Evolutionary conservation across 1,139 yeast genomes (phyloP).

Genomic region (Starmera stellimalicola): DNA sequence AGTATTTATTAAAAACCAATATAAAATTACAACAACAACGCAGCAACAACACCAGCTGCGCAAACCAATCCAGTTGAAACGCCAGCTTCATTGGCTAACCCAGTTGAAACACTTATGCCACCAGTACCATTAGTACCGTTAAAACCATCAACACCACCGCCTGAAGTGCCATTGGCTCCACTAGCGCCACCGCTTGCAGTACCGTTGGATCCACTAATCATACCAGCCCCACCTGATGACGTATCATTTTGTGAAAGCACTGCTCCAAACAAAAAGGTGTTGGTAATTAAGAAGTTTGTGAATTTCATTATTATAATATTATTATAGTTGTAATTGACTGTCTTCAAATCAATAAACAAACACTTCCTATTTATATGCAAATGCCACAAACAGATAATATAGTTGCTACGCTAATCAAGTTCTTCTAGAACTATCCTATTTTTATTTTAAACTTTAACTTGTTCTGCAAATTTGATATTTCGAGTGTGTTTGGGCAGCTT

Average conservation of each 20-base stretch:
- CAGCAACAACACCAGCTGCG: conserved; percentile 15
- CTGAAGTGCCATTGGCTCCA: not conserved
- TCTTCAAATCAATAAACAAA: too few relatives aligned
- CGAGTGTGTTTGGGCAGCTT: too few relatives aligned
- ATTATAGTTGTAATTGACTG: not conserved
- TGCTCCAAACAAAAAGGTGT: not conserved
- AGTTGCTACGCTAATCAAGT: too few relatives aligned
- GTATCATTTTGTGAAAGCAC: not conserved
- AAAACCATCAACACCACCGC: conserved; percentile 1
- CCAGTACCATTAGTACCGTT: conserved; percentile 1
- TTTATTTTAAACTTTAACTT: too few relatives aligned
- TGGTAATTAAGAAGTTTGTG: not conserved
- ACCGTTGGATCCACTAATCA: not conserved
- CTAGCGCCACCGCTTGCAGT: conserved; percentile 1
- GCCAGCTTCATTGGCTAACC: conserved; percentile 8
- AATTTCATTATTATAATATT: not conserved
- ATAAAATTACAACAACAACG: conserved; percentile 9
- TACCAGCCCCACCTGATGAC: conserved; percentile 1
- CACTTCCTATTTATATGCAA: too few relatives aligned
- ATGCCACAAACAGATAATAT: too few relatives aligned
- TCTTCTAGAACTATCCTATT: too few relatives aligned
- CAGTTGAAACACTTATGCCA: conserved; percentile 11
- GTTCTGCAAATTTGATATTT: too few relatives aligned
- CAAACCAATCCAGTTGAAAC: conserved; percentile 7
- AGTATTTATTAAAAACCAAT: not conserved